Evolutionary conservation across 306 rosid species (phyloP), one percentile per base, ranked within the genome.

Genomic region (Ziziphus jujuba): DNA sequence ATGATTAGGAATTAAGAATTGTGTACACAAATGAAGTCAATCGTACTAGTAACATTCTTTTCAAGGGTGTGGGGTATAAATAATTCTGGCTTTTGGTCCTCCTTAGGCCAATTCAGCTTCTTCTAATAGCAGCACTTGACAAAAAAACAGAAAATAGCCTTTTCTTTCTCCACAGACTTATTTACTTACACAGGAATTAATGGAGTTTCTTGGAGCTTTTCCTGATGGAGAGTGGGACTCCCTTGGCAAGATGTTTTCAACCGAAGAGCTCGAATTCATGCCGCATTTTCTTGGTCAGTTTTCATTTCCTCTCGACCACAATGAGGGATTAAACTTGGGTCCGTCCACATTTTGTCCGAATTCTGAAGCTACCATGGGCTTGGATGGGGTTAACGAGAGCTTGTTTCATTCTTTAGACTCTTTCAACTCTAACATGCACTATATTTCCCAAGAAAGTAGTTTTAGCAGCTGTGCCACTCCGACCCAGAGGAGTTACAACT

Each of bases 221-320:
- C 73, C 79, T 40, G 83, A 83, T 60, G 91, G 86, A 56, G 97
- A 87, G 65, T 88, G 91, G 91, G 96, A 85, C 33, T 83, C 75
- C 57, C 71, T 86, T 52, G 59, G 66, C 57, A 66, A 59, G 71
- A 76, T 88, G 71, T 84, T 88, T 75, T 71, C 82, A 0, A 31
- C 56, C 40, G 88, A 87, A 35, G 91, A 83, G 65, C 72, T 83
- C 21, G 84, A 82, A 17, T 78, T 73, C 83, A 57, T 83, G 10
- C 76, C 83, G 1, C 84, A 80, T 33, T 82, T 82, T 76, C 80
- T 82, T 53, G 65, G 61, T 34, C 92, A 82, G 34, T 52, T 59
- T 60, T 75, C 90, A 54, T 68, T 82, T 67, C 65, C 75, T 31
- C 48, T 53, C 44, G 70, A 50, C n/a, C 58, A 71, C 33, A 49